These are phyloP conservation scores for Metschnikowia continentalis DNA, from an alignment of 805 yeast genomes.

Conservation along the genomic window DNA sequence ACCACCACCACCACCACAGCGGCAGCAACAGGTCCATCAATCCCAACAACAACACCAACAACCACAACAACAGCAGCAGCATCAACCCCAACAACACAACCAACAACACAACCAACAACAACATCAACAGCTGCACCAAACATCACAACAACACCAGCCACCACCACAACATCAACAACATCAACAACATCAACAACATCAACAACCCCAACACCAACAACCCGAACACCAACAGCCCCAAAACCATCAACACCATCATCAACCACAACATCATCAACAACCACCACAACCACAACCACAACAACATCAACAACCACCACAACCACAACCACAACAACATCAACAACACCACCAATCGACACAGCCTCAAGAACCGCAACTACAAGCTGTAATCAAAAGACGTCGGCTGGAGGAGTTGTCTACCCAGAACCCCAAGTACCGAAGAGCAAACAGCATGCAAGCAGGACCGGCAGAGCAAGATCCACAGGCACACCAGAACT, in stretches of 20 bases:
- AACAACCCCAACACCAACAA: background rate
- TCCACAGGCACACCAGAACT: conserved; percentile 7
- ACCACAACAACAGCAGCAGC: conserved; percentile 4
- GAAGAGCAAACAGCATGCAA: conserved; percentile 2
- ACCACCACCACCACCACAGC: background rate
- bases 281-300: background rate
- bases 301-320: background rate
- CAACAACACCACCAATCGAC: background rate
- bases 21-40: background rate
- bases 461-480: background rate
- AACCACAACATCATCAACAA: background rate
- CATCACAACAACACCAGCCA: conserved; percentile 3
- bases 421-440: background rate
- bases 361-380: background rate
- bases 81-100: background rate
- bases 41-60: background rate
- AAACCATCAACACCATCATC: conserved; percentile 5
- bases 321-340: background rate
- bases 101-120: conserved; percentile 2
- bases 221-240: conserved; percentile 2
- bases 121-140: conserved; percentile 5
- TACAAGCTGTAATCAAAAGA: background rate
- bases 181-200: conserved; percentile 4
- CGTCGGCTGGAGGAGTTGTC: conserved; percentile 1
- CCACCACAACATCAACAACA: conserved; percentile 2